A percentile compares a stretch with the other conserved stretches of the same genome.
phyloP scores from a whole-genome alignment of 169 alveolate species.

The Plasmodium malariae region DNA sequence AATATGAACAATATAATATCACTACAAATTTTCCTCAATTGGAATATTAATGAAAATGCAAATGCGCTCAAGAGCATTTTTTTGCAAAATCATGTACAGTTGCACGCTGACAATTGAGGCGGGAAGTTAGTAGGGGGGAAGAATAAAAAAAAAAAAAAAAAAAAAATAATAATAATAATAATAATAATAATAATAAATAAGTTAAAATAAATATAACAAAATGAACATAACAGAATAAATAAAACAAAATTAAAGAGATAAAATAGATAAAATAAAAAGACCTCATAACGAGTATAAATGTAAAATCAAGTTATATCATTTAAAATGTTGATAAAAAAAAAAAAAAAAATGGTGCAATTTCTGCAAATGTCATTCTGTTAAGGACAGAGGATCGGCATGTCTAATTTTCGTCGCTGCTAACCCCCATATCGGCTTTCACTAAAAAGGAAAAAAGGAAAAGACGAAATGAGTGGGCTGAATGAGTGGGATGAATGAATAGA shows the following conservation, averaged over 20 bases:
- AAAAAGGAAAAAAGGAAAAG: not conserved
- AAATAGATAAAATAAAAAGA: not conserved
- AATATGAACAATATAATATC: not conserved
- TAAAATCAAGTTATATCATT: too few relatives aligned
- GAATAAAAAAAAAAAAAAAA: not conserved
- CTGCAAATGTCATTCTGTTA: not conserved
- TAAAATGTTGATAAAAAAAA: not conserved
- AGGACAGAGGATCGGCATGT: not conserved
- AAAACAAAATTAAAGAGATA: not conserved
- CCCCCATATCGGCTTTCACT: constrained; percentile 71
- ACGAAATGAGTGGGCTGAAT: not conserved
- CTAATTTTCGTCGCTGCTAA: constrained; percentile 67
- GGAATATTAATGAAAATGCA: constrained; percentile 8
- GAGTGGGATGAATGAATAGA: not conserved
- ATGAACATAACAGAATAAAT: not conserved
- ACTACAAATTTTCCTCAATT: constrained; percentile 31
- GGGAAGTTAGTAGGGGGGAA: not conserved
- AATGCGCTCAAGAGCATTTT: constrained; percentile 31
- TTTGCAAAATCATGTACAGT: constrained; percentile 51
- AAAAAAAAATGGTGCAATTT: not conserved
- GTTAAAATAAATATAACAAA: not conserved
- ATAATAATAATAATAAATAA: not conserved
- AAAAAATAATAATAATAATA: constrained; percentile 6
- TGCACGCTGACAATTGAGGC: not conserved
- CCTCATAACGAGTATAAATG: not conserved